Base-by-base conservation (phyloP, 2,329 filamentous ascomycete genomes). In the Diaporthe sp. region DNA sequence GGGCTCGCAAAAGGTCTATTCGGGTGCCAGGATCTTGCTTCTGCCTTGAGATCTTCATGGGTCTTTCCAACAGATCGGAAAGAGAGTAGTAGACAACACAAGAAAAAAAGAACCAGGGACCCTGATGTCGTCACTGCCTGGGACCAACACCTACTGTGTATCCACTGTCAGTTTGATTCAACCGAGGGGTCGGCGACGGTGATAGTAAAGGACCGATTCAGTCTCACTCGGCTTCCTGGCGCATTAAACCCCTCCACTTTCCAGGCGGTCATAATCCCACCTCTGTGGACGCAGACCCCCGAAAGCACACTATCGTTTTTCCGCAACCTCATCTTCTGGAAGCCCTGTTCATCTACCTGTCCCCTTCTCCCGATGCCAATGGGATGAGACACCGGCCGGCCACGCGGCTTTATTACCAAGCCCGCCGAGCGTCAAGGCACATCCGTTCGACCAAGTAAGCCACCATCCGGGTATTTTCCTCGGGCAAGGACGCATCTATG, bases 401-500 rank as follows among this genome's bases (percentile, higher is more conserved):
- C 63, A 51, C 63, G 63, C 63, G 63, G 63, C 63, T 51, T 66
- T 66, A 66, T 27, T 66, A 51, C 63, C 63, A 66, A 51, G 63
- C 63, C 44, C 63, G 44, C 44, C 44, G 44, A 66, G 63, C n/a
- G 63, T 66, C 63, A 66, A 25, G 61, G 61, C 44, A 47, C 61
- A n/a, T 65, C 42, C 30, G 27, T n/a, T 17, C 42, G 19, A n/a
- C 9, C 37, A 30, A 30, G 37, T 15, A 30, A 19, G 25, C 19
- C 22, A 25, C 58, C 37, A 19, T n/a, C 59, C 42, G 59, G 19
- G 59, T 66, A 42, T 44, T 44, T 44, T 27, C 44, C 30, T 51
- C 30, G 61, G 61, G 42, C 35, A 37, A 37, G 19, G 27, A 9
- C 12, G 27, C 35, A 42, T 27, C 35, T 47, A 17, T 32, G 19